phyloP scores from a whole-genome alignment of 768 basidiomycete genomes.

The Phlegmacium glaucopus region DNA sequence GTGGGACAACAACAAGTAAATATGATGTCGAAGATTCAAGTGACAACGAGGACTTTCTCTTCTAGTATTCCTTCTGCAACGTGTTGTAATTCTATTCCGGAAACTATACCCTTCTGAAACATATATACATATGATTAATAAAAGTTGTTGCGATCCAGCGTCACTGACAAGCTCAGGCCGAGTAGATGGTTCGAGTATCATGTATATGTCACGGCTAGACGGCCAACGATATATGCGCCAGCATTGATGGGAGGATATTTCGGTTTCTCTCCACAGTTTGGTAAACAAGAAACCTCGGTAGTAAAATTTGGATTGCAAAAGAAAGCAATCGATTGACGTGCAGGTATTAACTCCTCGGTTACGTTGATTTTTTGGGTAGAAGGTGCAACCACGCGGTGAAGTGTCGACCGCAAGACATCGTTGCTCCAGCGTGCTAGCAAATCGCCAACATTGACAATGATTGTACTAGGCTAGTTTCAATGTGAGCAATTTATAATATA shows the following conservation, averaged over 20 bases:
- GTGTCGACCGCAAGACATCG: slow-evolving; percentile 71
- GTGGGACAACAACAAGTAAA: slow-evolving; percentile 36
- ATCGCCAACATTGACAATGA: slow-evolving; percentile 82
- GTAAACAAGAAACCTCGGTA: slow-evolving; percentile 65
- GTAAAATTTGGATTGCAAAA: slow-evolving; percentile 83
- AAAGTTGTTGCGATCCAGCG: neutral
- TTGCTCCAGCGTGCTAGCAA: slow-evolving; percentile 83
- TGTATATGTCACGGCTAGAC: slow-evolving; percentile 57
- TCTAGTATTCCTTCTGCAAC: too few relatives aligned
- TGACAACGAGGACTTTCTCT: too few relatives aligned
- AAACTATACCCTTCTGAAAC: neutral
- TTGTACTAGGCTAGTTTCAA: slow-evolving; percentile 61
- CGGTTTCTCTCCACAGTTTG: slow-evolving; percentile 52
- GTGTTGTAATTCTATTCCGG: too few relatives aligned
- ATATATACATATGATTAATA: neutral
- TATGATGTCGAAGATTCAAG: slow-evolving; percentile 16
- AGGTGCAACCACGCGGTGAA: slow-evolving; percentile 82
- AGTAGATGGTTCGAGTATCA: slow-evolving; percentile 17
- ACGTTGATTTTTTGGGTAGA: slow-evolving; percentile 44
- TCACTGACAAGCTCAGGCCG: neutral
- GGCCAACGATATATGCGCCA: slow-evolving; percentile 73
- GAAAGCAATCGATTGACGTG: slow-evolving; percentile 79
- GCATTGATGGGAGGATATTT: slow-evolving; percentile 74
- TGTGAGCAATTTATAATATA: slow-evolving; percentile 1
- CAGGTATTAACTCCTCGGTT: slow-evolving; percentile 54